These are phyloP conservation scores for Trichoderma citrinoviride DNA, from an alignment of 2,329 filamentous ascomycete species.

Conservation along the genomic window DNA sequence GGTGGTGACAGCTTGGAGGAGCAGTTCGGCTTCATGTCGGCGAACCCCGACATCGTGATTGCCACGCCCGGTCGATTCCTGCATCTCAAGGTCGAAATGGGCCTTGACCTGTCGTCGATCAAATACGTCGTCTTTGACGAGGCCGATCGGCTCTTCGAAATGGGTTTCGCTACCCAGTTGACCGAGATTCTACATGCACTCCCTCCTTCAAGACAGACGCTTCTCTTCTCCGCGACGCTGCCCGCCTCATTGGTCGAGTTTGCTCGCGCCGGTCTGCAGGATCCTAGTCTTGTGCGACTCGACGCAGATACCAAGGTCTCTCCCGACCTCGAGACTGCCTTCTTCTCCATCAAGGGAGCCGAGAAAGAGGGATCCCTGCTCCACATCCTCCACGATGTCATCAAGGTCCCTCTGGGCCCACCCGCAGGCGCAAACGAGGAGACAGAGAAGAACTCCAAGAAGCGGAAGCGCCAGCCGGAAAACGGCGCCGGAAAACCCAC, in stretches of 20 bases:
- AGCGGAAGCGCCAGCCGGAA: slow-evolving; percentile 64
- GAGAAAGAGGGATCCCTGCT: slow-evolving; percentile 93
- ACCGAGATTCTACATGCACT: slow-evolving; percentile 89
- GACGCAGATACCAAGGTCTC: slow-evolving; percentile 96
- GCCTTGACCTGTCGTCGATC: slow-evolving; percentile 83
- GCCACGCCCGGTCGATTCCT: slow-evolving; percentile 95
- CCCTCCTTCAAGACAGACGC: slow-evolving; percentile 78
- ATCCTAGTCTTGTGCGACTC: slow-evolving; percentile 83
- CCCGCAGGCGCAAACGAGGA: slow-evolving; percentile 52
- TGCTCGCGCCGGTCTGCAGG: slow-evolving; percentile 86
- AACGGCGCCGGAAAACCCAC: slow-evolving; percentile 66
- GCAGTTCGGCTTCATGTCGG: slow-evolving; percentile 88
- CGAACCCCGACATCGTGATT: slow-evolving; percentile 95
- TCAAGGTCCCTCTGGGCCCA: slow-evolving; percentile 76
- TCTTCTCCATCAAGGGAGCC: slow-evolving; percentile 86
- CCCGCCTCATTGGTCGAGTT: slow-evolving; percentile 96
- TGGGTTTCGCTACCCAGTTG: slow-evolving; percentile 94
- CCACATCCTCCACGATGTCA: slow-evolving; percentile 85
- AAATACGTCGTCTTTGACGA: slow-evolving; percentile 97
- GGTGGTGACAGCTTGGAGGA: slow-evolving; percentile 95
- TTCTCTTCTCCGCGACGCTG: slow-evolving; percentile 92
- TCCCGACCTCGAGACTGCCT: slow-evolving; percentile 90
- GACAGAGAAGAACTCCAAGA: slow-evolving; percentile 56
- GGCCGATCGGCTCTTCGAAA: slow-evolving; percentile 94
- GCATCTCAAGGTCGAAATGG: slow-evolving; percentile 97